Evolutionary conservation across 495 filamentous ascomycete genomes (phyloP).

Genomic region (Penicillium malachiteum): DNA sequence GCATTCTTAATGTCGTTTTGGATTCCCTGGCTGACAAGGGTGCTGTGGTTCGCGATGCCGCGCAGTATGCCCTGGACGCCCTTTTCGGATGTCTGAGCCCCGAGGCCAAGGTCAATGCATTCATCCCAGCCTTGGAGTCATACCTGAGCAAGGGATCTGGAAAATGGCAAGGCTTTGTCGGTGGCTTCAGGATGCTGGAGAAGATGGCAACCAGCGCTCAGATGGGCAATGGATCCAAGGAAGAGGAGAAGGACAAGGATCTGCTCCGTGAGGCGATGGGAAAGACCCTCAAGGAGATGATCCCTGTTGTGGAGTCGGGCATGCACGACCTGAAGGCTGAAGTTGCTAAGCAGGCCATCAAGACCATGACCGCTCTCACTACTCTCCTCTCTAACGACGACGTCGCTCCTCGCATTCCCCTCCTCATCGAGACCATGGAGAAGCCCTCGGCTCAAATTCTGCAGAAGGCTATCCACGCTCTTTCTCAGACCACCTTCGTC

Average conservation of each 20-base stretch:
- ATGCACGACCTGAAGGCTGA: conserved; percentile 97
- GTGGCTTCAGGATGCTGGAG: conserved; percentile 76
- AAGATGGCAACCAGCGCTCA: conserved; percentile 92
- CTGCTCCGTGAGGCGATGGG: conserved; percentile 89
- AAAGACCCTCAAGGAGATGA: conserved; percentile 82
- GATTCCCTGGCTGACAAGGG: conserved; percentile 92
- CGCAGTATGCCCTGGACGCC: conserved; percentile 91
- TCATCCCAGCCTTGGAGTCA: conserved; percentile 67
- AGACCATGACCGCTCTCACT: conserved; percentile 88
- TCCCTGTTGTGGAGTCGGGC: conserved; percentile 85
- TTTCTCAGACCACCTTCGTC: conserved; percentile 98
- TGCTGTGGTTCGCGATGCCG: conserved; percentile 80
- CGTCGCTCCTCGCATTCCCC: conserved; percentile 86
- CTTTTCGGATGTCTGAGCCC: conserved; percentile 75
- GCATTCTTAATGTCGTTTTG: conserved; percentile 68
- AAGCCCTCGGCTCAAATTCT: conserved; percentile 85
- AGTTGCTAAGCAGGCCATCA: conserved; percentile 81
- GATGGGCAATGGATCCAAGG: conserved; percentile 71
- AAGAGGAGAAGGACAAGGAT: conserved; percentile 82
- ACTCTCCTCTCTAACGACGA: conserved; percentile 96
- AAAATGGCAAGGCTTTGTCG: conserved; percentile 95
- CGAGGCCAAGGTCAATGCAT: conserved; percentile 76
- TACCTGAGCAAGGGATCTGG: conserved; percentile 79
- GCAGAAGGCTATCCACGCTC: conserved; percentile 92
- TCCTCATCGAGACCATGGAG: conserved; percentile 93